Base-by-base conservation (phyloP, 2,329 filamentous ascomycete genomes). In the Colletotrichum somersetense region DNA sequence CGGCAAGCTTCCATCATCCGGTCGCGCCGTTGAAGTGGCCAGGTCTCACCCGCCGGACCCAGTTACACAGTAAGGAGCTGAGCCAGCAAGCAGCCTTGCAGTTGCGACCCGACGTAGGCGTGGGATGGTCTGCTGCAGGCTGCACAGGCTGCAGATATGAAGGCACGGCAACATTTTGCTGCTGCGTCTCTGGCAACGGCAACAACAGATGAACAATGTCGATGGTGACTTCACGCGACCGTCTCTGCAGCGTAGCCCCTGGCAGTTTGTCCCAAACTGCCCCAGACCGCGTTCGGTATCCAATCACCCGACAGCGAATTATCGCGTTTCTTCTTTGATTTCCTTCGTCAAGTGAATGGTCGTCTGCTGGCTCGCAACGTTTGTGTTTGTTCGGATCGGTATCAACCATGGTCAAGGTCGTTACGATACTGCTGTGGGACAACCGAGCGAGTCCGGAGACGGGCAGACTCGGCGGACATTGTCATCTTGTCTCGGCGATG, bases 81-180 rank as follows among this genome's bases (percentile, higher is more conserved):
- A 56, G 30, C 44, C n/a, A 55, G 33, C 48, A 35, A 63, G n/a
- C 48, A 35, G 52, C 59, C 69, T 63, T 64, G 69, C 53, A 69
- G 46, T 40, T 67, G 48, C 48, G 35, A 72, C 35, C 55, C 48
- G 46, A 48, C 38, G 30, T 42, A 55, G 59, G 44, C 61, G 55
- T 71, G 67, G 56, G 50, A 71, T 70, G 71, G 61, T 55, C 42
- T 66, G 61, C 71, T 71, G 71, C 66, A 62, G 40, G 59, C 66
- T 71, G 61, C 61, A 66, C 35, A 33, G 23, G 48, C 23, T 71
- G 56, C 67, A 73, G 50, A 58, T 35, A 66, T 71, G 61, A 72
- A 66, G 61, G 46, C 70, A 71, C 42, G 16, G 48, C 48, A 23
- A 44, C 56, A 44, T 23, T 57, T 46, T 52, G 23, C 38, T 38